A percentile compares a stretch with the other conserved stretches of the same genome.
These are phyloP conservation scores for Phytophthora europaea DNA, from an alignment of 352 stramenopile species.

Conservation along the genomic window DNA sequence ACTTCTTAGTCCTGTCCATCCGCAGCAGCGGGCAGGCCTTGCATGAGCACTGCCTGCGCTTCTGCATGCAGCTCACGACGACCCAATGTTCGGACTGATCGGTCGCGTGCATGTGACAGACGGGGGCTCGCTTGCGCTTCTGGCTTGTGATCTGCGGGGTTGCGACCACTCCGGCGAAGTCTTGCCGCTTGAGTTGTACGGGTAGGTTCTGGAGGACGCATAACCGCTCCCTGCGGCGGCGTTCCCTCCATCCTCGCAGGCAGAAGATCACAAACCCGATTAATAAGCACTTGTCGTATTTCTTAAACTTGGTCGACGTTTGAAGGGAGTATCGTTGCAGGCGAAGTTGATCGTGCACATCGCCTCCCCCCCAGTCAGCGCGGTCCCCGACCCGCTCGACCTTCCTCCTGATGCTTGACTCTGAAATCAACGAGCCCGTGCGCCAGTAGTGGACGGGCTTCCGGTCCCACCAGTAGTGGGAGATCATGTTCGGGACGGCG, in stretches of 20 bases:
- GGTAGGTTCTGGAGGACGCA: background rate
- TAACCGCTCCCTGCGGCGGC: background rate
- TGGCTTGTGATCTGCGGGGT: background rate
- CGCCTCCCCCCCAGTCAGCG: slow-evolving; percentile 39
- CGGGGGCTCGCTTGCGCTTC: background rate
- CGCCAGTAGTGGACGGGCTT: slow-evolving; percentile 40
- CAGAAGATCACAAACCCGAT: no score
- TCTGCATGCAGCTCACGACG: background rate
- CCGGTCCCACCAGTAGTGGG: slow-evolving; percentile 33
- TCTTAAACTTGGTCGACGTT: background rate
- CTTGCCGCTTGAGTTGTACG: background rate
- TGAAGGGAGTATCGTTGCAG: slow-evolving; percentile 35
- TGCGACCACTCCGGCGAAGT: slow-evolving; percentile 2
- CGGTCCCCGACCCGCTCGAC: slow-evolving; percentile 23
- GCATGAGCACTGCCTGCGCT: slow-evolving; percentile 1
- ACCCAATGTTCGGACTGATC: slow-evolving; percentile 10
- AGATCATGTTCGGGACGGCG: slow-evolving; percentile 18
- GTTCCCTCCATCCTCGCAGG: background rate
- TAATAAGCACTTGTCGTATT: background rate
- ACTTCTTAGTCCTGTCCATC: background rate
- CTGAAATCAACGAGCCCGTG: slow-evolving; percentile 14
- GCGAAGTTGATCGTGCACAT: slow-evolving; percentile 28
- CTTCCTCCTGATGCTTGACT: slow-evolving; percentile 14
- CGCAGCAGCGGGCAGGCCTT: slow-evolving; percentile 7
- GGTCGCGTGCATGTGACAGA: background rate